Evolutionary conservation across 2,329 filamentous ascomycete species (phyloP), one percentile per base, ranked within the genome.

Genomic region (Amylocarpus encephaloides): DNA sequence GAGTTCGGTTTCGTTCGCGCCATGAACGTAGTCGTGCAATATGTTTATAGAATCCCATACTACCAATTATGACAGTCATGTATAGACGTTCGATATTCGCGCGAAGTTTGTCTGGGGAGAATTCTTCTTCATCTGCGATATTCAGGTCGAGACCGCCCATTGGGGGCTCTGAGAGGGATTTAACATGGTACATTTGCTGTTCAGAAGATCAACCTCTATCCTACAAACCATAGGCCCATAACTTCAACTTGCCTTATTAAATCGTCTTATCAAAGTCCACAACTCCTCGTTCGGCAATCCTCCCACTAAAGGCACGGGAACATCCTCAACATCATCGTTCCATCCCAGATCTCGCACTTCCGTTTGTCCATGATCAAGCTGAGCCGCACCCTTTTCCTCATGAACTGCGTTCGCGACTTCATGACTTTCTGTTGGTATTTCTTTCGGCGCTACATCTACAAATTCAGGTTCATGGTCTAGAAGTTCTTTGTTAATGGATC

Each of bases 201-300:
- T 36, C 32, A 49, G 22, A 13, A 38, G 30, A 16, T 40, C 19
- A 40, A 15, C 38, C 6, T 36, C 15, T 36, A 13, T 36, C 11
- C 15, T 16, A 36, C 4, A 13, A 4, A 36, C 34, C n/a, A n/a
- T 18, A 9, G 10, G 38, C 5, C 10, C 3, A 18, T 5, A 40
- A 11, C 3, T 16, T 11, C 5, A 12, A 33, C 50, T 22, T 30
- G 57, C 59, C 49, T 59, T 59, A 33, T 61, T 61, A 35, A 59
- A 61, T 11, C 57, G 42, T 51, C 57, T 51, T 12, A 61, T 46
- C 18, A 61, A 46, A n/a, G 54, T 72, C 80, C 82, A 86, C 5
- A 85, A 64, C 49, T 85, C 79, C 44, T 85, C 80, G 58, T 86
- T 85, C 7, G 72, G 68, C 41, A 85, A 60, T 7, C 80, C 79